A percentile compares a stretch with the other conserved stretches of the same genome.
phyloP scores from a whole-genome alignment of 805 yeast genomes.

The Isabelozyma rhagii region DNA sequence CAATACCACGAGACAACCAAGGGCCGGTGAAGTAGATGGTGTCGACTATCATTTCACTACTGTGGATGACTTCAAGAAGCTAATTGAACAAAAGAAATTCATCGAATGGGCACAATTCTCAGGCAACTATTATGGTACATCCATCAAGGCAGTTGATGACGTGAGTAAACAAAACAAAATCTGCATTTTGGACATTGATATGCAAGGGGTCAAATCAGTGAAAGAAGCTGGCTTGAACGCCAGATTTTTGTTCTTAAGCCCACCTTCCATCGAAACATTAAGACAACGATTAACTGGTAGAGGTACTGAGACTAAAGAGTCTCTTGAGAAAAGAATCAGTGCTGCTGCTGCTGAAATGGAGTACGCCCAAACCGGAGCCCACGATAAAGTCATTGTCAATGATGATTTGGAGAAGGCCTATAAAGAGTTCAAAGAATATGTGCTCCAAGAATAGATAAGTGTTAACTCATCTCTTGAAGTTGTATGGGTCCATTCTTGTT shows the following conservation, averaged over 20 bases:
- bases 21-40: slow-evolving; percentile 89
- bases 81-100: slow-evolving; percentile 73
- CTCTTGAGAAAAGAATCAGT: slow-evolving; percentile 74
- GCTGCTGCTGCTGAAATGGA: slow-evolving; percentile 90
- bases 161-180: slow-evolving; percentile 63
- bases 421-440: slow-evolving; percentile 71
- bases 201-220: slow-evolving; percentile 97
- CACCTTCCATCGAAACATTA: slow-evolving; percentile 84
- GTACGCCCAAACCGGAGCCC: slow-evolving; percentile 87
- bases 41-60: slow-evolving; percentile 84
- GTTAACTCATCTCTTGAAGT: not conserved
- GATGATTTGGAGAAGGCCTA: slow-evolving; percentile 92
- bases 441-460: slow-evolving; percentile 41
- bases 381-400: slow-evolving; percentile 83
- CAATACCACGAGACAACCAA: slow-evolving; percentile 86
- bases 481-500: not conserved
- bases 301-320: slow-evolving; percentile 93
- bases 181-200: slow-evolving; percentile 94
- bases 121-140: slow-evolving; percentile 96
- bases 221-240: slow-evolving; percentile 82
- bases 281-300: slow-evolving; percentile 75
- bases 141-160: slow-evolving; percentile 79
- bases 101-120: slow-evolving; percentile 98
- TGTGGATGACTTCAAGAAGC: slow-evolving; percentile 72
- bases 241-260: slow-evolving; percentile 81